phyloP scores from a whole-genome alignment of 768 basidiomycete genomes.

The Multifurca ochricompacta region DNA sequence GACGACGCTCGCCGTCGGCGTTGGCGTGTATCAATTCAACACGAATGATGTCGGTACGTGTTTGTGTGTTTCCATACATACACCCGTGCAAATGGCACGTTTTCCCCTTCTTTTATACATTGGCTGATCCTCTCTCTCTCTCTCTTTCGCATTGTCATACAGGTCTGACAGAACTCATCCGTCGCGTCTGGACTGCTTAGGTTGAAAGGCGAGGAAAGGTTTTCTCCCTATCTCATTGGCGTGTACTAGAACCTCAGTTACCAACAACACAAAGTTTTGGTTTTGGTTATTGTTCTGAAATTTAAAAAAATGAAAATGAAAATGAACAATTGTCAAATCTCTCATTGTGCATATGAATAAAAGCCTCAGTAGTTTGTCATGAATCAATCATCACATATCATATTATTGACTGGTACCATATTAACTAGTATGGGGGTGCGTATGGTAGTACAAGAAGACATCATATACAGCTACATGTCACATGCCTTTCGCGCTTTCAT shows the following conservation, averaged over 20 bases:
- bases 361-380: no score
- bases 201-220: background rate
- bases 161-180: slow-evolving; percentile 84
- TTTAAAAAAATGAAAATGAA: background rate
- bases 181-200: slow-evolving; percentile 75
- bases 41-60: slow-evolving; percentile 92
- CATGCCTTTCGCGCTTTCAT: background rate
- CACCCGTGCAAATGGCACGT: no score
- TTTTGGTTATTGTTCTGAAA: background rate
- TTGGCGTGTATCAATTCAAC: slow-evolving; percentile 97
- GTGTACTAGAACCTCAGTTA: slow-evolving; percentile 4
- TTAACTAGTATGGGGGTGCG: background rate
- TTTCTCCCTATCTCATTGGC: background rate
- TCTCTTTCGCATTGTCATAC: slow-evolving; percentile 13
- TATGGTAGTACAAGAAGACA: background rate
- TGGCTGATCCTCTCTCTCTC: background rate
- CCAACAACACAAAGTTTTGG: background rate
- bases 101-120: background rate
- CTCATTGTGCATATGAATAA: no score
- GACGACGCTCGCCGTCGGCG: slow-evolving; percentile 71
- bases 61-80: no score
- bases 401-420: background rate
- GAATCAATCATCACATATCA: background rate
- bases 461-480: background rate
- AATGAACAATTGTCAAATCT: no score